Evolutionary conservation across 345 rosid genomes (phyloP), one percentile per base, ranked within the genome.

Genomic region (Eucalyptus fibrosa): DNA sequence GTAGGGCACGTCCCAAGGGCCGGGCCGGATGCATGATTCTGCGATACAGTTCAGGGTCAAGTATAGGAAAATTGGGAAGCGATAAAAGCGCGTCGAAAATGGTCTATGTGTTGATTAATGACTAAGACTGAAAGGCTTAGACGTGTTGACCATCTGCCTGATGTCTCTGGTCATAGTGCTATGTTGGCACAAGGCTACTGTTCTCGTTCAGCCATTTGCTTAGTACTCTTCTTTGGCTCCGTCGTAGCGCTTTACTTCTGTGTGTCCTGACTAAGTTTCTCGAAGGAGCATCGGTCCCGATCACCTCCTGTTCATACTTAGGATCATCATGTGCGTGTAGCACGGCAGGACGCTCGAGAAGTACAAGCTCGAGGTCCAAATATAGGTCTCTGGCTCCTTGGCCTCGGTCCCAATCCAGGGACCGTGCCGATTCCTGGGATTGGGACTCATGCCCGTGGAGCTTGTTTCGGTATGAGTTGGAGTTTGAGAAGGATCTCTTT

Each of bases 271-370:
- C 96, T 91, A 96, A 97, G 92, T 96, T 98, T 92, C 95, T 92
- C 3, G 98, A 98, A 94, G 99, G 98, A 17, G 99, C 98, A 18
- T 98, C 97, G 97, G 98, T 98, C 34, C 99, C 97, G 1, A 85
- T 96, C 23, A 96, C 95, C 94, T 97, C 26, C 87, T 98, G n/a
- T 92, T 96, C 88, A 94, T 94, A 90, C 94, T 96, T 94, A 92
- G 94, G 92, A 87, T 91, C 88, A 89, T 95, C 59, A 98, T 98
- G 99, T 95, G 94, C 80, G 92, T 89, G 21, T 97, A 99, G 99
- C 99, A 95, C 93, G 96, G 96, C 32, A 97, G 99, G 8, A 97
- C 95, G 2, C 94, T 97, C 24, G 93, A 94, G 93, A 95, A 94
- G 87, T 96, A 98, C 30, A 96, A 98, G 86, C 96, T 92, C 32